phyloP scores from a whole-genome alignment of 2,329 filamentous ascomycete genomes.

The Colletotrichum nymphaeae region DNA sequence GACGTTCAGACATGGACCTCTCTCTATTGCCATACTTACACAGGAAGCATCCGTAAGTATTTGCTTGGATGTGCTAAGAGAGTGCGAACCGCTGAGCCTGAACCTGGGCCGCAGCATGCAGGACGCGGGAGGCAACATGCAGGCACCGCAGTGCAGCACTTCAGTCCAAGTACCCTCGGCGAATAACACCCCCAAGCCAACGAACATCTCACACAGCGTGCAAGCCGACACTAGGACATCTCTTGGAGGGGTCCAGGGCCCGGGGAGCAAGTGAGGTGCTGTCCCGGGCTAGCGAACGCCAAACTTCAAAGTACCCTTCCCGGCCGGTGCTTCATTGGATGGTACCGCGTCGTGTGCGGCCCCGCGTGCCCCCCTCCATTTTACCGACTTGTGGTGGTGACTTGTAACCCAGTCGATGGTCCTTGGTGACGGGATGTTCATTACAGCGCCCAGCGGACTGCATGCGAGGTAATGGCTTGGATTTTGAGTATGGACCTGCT shows the following conservation, averaged over 20 bases:
- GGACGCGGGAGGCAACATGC: background rate
- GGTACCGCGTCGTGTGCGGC: background rate
- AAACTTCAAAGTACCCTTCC: background rate
- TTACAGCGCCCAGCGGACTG: background rate
- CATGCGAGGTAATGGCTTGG: background rate
- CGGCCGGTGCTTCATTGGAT: background rate
- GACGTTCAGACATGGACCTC: background rate
- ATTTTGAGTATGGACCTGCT: background rate
- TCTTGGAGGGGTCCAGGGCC: too few species aligned
- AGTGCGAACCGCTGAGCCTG: background rate
- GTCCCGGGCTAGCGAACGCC: background rate
- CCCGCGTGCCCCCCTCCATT: background rate
- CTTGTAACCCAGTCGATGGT: slow-evolving; percentile 6
- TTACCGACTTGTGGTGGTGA: background rate
- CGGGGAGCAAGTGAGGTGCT: background rate
- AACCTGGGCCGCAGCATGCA: background rate
- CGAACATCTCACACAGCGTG: background rate
- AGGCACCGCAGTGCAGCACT: background rate
- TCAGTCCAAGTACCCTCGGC: background rate
- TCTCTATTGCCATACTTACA: too few species aligned
- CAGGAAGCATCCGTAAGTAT: too few species aligned
- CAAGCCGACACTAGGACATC: too few species aligned
- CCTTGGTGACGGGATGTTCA: background rate
- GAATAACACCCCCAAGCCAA: background rate
- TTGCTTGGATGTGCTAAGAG: background rate